These are phyloP conservation scores for Nematodospora valgi DNA, from an alignment of 805 yeast genomes.

Conservation along the genomic window DNA sequence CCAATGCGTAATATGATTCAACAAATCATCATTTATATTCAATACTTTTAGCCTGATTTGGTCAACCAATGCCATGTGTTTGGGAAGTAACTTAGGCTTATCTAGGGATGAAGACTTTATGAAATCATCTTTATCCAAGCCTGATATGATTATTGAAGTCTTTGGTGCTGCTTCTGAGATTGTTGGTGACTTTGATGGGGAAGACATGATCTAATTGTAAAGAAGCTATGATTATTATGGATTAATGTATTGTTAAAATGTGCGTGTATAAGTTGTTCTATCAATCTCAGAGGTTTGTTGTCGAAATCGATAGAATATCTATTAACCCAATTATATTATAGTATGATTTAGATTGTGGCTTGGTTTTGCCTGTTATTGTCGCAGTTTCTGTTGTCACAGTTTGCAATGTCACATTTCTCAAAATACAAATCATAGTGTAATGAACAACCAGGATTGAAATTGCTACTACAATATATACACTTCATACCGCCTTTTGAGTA, in stretches of 20 bases:
- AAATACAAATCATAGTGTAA: constrained; percentile 36
- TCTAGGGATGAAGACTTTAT: constrained; percentile 11
- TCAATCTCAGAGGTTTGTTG: too few species aligned
- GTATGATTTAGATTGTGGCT: too few species aligned
- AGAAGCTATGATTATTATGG: too few species aligned
- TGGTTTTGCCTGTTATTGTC: too few species aligned
- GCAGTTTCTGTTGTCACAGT: too few species aligned
- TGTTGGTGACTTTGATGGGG: constrained; percentile 2
- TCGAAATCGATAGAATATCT: too few species aligned
- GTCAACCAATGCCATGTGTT: constrained; percentile 29
- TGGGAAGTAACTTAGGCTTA: constrained; percentile 3
- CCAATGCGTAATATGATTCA: constrained; percentile 32
- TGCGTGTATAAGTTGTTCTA: too few species aligned
- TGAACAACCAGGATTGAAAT: constrained; percentile 38
- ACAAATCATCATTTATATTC: constrained; percentile 19
- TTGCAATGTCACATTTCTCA: too few species aligned
- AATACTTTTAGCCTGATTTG: constrained; percentile 30
- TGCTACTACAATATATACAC: constrained; percentile 25
- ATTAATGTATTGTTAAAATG: too few species aligned
- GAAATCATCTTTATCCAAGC: constrained; percentile 30
- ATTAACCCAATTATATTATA: too few species aligned
- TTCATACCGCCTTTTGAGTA: constrained; percentile 15
- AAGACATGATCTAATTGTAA: neutral
- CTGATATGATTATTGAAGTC: constrained; percentile 36
- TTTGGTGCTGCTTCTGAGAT: constrained; percentile 7